Evolutionary conservation across 768 basidiomycete genomes (phyloP).

Genomic region (Rhizopogon vesiculosus): DNA sequence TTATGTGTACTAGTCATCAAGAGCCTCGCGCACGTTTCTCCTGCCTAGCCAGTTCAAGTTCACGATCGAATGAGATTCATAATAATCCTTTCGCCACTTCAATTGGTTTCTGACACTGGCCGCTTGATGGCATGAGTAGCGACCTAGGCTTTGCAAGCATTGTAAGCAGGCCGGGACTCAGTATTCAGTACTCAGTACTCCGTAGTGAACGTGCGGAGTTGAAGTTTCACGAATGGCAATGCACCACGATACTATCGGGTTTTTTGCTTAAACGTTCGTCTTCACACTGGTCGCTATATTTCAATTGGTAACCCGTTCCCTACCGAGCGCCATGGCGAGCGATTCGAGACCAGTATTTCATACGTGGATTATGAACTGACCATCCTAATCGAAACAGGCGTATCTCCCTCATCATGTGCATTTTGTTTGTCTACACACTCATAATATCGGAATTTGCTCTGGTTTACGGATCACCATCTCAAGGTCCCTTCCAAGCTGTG

Average conservation of each 20-base stretch:
- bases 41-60: too few species aligned
- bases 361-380: neutral
- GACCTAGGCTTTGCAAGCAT: too few species aligned
- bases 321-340: neutral
- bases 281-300: conserved; percentile 12
- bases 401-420: neutral
- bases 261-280: conserved; percentile 23
- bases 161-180: too few species aligned
- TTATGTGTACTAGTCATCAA: too few species aligned
- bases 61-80: too few species aligned
- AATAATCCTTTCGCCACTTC: too few species aligned
- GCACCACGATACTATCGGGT: neutral
- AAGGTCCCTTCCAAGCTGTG: conserved; percentile 13
- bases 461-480: conserved; percentile 24
- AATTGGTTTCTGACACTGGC: too few species aligned
- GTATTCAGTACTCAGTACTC: too few species aligned
- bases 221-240: neutral
- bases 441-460: conserved; percentile 3
- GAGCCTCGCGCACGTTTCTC: too few species aligned
- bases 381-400: neutral
- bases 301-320: neutral
- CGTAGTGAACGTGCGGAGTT: neutral
- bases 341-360: neutral
- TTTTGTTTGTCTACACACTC: conserved; percentile 6
- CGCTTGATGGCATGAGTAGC: too few species aligned